Percentiles rank a stretch among this genome's conserved stretches.
phyloP scores from a whole-genome alignment of 2,329 filamentous ascomycete species.

The Leptographium procerum region DNA sequence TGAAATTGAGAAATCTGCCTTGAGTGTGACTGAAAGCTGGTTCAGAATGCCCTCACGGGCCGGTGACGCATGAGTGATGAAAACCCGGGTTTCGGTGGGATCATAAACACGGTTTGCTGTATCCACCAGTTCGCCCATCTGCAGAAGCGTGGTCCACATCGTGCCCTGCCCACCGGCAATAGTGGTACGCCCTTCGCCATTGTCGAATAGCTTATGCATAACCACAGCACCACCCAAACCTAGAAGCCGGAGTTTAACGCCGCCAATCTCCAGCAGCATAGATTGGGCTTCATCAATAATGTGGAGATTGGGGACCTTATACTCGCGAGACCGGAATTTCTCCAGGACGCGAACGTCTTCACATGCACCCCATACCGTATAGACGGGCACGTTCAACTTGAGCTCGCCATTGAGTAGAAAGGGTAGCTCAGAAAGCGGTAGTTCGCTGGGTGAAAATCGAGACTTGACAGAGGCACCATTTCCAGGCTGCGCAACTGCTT shows the following conservation, averaged over 20 bases:
- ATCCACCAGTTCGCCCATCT: conserved; percentile 97
- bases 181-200: conserved; percentile 92
- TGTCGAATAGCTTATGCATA: conserved; percentile 99
- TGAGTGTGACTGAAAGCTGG: conserved; percentile 91
- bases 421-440: conserved; percentile 86
- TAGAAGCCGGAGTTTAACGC: conserved; percentile 87
- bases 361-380: conserved; percentile 97
- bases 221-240: conserved; percentile 93
- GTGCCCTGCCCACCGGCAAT: conserved; percentile 97
- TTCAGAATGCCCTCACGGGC: conserved; percentile 94
- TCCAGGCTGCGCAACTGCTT: conserved; percentile 46
- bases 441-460: conserved; percentile 67
- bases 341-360: conserved; percentile 96
- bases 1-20: conserved; percentile 96
- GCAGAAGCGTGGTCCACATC: conserved; percentile 97
- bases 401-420: conserved; percentile 79
- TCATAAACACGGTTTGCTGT: conserved; percentile 98
- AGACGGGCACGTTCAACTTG: conserved; percentile 90
- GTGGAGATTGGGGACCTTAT: conserved; percentile 94
- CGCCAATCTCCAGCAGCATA: conserved; percentile 85
- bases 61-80: conserved; percentile 93
- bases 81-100: conserved; percentile 90
- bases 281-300: conserved; percentile 98
- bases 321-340: conserved; percentile 94
- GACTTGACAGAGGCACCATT: conserved; percentile 73